phyloP scores from a whole-genome alignment of 1,139 yeast genomes.

The Debaryomyces fabryi region DNA sequence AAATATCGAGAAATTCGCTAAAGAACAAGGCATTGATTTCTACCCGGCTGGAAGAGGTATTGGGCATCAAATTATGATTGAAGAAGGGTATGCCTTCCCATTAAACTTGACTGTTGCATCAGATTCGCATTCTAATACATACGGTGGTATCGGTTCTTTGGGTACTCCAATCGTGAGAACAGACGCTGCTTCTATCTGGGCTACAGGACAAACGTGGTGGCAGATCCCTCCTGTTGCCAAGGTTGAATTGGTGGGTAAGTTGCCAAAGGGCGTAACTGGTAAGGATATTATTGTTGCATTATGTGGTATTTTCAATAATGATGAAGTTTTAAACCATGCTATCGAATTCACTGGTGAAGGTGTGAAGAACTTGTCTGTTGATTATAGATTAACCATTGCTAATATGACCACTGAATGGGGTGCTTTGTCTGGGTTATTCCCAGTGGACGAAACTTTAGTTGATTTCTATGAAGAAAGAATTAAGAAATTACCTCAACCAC shows the following conservation, averaged over 20 bases:
- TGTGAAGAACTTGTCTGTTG: conserved; percentile 71
- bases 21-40: conserved; percentile 91
- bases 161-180: conserved; percentile 99
- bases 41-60: conserved; percentile 99
- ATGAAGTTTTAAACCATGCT: conserved; percentile 95
- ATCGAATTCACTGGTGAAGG: conserved; percentile 95
- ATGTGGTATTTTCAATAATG: conserved; percentile 94
- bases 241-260: conserved; percentile 79
- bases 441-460: conserved; percentile 78
- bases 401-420: conserved; percentile 99
- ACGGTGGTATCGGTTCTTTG: conserved; percentile 93
- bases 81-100: conserved; percentile 98
- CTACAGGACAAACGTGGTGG: conserved; percentile 99
- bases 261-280: conserved; percentile 89
- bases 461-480: conserved; percentile 78
- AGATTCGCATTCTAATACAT: conserved; percentile 96
- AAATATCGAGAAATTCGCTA: conserved; percentile 88
- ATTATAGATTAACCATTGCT: conserved; percentile 93
- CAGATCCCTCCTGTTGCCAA: conserved; percentile 98
- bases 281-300: conserved; percentile 95
- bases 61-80: conserved; percentile 98
- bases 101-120: conserved; percentile 92
- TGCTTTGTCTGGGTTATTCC: conserved; percentile 94
- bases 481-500: conserved; percentile 69
- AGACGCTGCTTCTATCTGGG: conserved; percentile 99